phyloP scores from a whole-genome alignment of 768 basidiomycete species.

The Harrya chromipes region DNA sequence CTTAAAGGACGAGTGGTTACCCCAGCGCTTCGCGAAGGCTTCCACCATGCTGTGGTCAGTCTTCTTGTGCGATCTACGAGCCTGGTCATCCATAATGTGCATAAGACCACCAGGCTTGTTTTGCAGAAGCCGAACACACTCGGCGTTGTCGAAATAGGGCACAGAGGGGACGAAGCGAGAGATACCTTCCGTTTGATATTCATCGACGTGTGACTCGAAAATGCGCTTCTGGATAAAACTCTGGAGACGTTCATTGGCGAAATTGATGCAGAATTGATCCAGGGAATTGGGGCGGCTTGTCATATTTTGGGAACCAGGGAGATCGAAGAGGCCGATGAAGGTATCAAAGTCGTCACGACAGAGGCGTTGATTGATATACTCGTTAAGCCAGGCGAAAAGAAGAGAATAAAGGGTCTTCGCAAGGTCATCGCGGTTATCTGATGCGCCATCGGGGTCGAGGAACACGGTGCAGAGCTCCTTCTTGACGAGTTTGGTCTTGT shows the following conservation, averaged over 20 bases:
- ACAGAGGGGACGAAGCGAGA: conserved; percentile 62
- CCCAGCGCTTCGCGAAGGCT: conserved; percentile 92
- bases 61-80: conserved; percentile 81
- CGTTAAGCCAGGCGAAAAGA: conserved; percentile 94
- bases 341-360: conserved; percentile 91
- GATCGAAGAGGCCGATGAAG: conserved; percentile 91
- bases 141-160: conserved; percentile 87
- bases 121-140: conserved; percentile 83
- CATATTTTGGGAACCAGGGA: conserved; percentile 91
- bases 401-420: conserved; percentile 92
- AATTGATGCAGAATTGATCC: conserved; percentile 96
- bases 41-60: conserved; percentile 94
- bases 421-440: conserved; percentile 91
- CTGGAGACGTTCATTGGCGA: conserved; percentile 90
- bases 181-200: conserved; percentile 84
- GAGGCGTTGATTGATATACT: conserved; percentile 92
- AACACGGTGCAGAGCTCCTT: conserved; percentile 98
- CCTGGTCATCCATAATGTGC: conserved; percentile 98
- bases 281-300: conserved; percentile 86
- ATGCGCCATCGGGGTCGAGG: conserved; percentile 90
- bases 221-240: conserved; percentile 75
- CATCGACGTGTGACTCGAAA: conserved; percentile 78
- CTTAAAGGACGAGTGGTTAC: conserved; percentile 91
- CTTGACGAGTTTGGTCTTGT: conserved; percentile 89
- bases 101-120: conserved; percentile 87